Conservation (phyloP, 352 stramenopile genomes). For the Pythium phragmitis region DNA sequence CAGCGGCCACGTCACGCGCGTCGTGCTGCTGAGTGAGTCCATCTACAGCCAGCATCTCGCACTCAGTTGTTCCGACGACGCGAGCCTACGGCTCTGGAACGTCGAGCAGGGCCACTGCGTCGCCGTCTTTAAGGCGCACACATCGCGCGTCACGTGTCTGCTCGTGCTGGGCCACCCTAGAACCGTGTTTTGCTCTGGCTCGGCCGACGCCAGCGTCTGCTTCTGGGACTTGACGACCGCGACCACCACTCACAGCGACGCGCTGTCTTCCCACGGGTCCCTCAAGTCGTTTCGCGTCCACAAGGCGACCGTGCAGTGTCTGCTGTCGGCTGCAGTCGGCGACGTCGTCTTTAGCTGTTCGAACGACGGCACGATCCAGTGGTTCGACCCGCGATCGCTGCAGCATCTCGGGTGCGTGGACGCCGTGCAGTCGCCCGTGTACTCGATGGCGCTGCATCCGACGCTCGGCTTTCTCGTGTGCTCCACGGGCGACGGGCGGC, state of each 20-base stretch:
- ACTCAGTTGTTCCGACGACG: constrained; percentile 63
- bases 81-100: constrained; percentile 59
- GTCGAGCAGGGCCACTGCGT: constrained; percentile 40
- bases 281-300: constrained; percentile 40
- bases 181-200: constrained; percentile 46
- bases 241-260: not conserved
- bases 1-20: constrained; percentile 57
- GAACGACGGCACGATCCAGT: constrained; percentile 74
- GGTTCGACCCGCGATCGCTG: constrained; percentile 48
- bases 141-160: constrained; percentile 57
- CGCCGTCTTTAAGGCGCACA: constrained; percentile 40
- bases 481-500: constrained; percentile 61
- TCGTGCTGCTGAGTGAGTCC: constrained; percentile 26
- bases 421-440: constrained; percentile 48
- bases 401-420: constrained; percentile 48
- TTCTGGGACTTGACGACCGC: constrained; percentile 41
- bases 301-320: constrained; percentile 52
- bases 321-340: constrained; percentile 21
- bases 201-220: constrained; percentile 51
- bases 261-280: not conserved
- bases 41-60: constrained; percentile 20
- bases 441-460: constrained; percentile 40
- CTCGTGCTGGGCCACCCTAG: constrained; percentile 13
- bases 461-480: constrained; percentile 39
- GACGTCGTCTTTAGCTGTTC: constrained; percentile 59